Evolutionary conservation across 2,329 filamentous ascomycete species (phyloP), one percentile per base, ranked within the genome.

Genomic region (Diaporthe citri): DNA sequence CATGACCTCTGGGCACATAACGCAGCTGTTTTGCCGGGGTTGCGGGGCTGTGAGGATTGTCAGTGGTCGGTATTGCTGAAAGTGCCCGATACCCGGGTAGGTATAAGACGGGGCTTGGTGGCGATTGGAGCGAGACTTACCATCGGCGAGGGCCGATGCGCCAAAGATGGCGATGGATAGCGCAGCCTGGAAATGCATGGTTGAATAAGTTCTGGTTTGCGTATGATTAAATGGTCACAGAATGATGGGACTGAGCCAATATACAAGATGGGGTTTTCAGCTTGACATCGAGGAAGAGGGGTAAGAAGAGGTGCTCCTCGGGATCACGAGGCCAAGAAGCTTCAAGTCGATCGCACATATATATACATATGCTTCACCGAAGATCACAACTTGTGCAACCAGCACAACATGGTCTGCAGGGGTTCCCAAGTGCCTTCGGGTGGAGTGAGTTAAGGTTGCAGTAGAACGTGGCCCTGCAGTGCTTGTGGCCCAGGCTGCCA

Each of bases 151-250:
- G 5, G 64, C 64, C 34, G 64, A 69, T 31, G 34, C 34, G 34
- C 64, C 46, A 20, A 69, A 55, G 64, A 69, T 36, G 48, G 64
- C 64, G n/a, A 51, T 17, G 48, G 64, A 69, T 9, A 69, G 36
- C n/a, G 64, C 48, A 55, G 64, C 64, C 41, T 46, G 64, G 48
- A 69, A 69, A n/a, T 55, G 34, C 64, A 69, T 69, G 46, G n/a
- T 55, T 22, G 36, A 36, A 28, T 36, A 6, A 28, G 5, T 41
- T 8, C 41, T 39, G 3, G 3, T n/a, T 25, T 10, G 20, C n/a
- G 28, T 9, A 20, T 22, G 1, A 39, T 20, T 1, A 36, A 20
- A 3, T 20, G 25, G 20, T 52, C 22, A 39, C 48, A 20, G 22
- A 41, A 22, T 52, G 20, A 28, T 41, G 64, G 6, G 10, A 55